phyloP scores from a whole-genome alignment of 371 early-diverging fungal genomes.

The Apophysomyces trapeziformis region DNA sequence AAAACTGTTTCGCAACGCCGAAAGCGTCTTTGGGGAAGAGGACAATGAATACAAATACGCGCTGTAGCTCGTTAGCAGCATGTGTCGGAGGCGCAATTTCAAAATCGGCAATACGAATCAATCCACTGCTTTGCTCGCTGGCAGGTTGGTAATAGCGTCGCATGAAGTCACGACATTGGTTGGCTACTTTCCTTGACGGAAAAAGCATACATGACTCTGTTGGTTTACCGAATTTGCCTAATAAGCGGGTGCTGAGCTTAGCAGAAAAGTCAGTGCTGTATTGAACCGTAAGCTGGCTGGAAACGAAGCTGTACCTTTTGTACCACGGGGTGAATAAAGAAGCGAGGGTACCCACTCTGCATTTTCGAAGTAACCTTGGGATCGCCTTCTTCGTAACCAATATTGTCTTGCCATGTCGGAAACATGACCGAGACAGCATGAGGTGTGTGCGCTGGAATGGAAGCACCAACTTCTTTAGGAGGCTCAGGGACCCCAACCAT shows the following conservation, averaged over 20 bases:
- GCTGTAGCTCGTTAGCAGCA: constrained; percentile 26
- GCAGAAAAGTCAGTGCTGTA: not conserved
- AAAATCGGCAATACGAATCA: constrained; percentile 68
- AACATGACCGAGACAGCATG: constrained; percentile 93
- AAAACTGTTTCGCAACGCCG: constrained; percentile 83
- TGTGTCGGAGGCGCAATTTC: constrained; percentile 51
- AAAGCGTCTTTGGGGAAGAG: constrained; percentile 74
- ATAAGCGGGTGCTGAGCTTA: constrained; percentile 46
- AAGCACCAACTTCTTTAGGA: constrained; percentile 58
- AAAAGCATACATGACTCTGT: constrained; percentile 74
- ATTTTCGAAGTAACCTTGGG: constrained; percentile 74
- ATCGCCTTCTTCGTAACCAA: constrained; percentile 90
- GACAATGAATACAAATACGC: constrained; percentile 67
- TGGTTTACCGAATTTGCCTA: constrained; percentile 70
- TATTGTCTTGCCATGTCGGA: constrained; percentile 91
- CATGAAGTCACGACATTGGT: constrained; percentile 73
- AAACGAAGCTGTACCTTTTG: constrained; percentile 57
- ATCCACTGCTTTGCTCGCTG: constrained; percentile 24
- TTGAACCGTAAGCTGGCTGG: not conserved
- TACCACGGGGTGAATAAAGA: constrained; percentile 79
- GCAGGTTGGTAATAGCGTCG: constrained; percentile 45
- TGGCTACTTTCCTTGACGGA: constrained; percentile 73
- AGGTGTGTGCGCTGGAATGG: constrained; percentile 76
- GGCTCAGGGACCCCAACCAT: constrained; percentile 38
- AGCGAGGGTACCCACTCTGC: constrained; percentile 92